These are phyloP conservation scores for Magnaporthiopsis incrustans DNA, from an alignment of 2,329 filamentous ascomycete species.

Conservation along the genomic window DNA sequence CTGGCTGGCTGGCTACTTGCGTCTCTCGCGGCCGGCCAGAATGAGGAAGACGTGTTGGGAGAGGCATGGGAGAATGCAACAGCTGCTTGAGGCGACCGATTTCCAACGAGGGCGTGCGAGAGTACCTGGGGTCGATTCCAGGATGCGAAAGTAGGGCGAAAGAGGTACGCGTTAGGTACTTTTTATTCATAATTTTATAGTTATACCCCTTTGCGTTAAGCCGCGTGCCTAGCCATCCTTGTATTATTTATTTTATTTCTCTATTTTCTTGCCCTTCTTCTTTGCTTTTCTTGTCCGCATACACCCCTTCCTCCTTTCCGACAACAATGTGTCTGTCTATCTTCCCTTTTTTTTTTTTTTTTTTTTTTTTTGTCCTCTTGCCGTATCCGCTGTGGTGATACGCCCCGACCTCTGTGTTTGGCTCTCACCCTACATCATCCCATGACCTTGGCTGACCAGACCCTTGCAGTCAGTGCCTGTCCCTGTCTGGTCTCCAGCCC, in stretches of 20 bases:
- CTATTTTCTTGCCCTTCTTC: background rate
- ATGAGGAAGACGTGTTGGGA: background rate
- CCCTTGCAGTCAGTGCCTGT: background rate
- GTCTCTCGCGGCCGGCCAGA: too few species aligned
- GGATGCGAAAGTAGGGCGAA: background rate
- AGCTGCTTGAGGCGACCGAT: too few species aligned
- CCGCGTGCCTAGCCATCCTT: background rate
- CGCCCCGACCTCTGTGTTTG: background rate
- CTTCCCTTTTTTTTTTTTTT: constrained; percentile 10
- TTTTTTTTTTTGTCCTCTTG: constrained; percentile 8
- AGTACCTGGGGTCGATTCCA: background rate
- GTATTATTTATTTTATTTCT: background rate
- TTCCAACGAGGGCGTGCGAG: background rate
- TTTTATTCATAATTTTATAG: background rate
- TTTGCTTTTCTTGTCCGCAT: constrained; percentile 11
- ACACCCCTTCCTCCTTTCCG: constrained; percentile 11
- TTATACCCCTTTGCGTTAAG: constrained; percentile 11
- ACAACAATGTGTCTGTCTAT: constrained; percentile 10
- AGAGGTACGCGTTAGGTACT: background rate
- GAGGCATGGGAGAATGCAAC: background rate
- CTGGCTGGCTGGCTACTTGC: background rate
- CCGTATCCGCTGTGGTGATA: background rate
- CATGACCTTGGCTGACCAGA: background rate
- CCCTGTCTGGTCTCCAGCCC: background rate
- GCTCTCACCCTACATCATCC: background rate